phyloP scores from a whole-genome alignment of 768 basidiomycete species.

The Phaeotremella skinneri region DNA sequence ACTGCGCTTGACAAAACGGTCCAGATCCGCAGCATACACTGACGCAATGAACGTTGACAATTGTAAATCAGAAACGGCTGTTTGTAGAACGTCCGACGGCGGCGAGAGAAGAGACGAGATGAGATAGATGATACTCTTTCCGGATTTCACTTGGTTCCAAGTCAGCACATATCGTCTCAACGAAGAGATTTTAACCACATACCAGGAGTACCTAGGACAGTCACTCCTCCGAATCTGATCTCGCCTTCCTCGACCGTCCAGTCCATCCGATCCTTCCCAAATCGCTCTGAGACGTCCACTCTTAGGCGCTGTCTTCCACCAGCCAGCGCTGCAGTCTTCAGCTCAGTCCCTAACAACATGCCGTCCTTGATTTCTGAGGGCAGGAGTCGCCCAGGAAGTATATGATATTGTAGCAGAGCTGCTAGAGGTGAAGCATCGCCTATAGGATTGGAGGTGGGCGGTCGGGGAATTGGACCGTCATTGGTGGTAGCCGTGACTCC shows the following conservation, averaged over 20 bases:
- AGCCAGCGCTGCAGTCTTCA: constrained; percentile 52
- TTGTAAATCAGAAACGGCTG: constrained; percentile 75
- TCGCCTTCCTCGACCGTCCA: constrained; percentile 52
- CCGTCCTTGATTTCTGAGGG: constrained; percentile 69
- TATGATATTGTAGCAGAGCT: constrained; percentile 79
- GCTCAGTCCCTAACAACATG: constrained; percentile 73
- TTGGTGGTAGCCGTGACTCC: neutral
- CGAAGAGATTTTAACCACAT: constrained; percentile 38
- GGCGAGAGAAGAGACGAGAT: constrained; percentile 77
- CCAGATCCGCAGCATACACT: constrained; percentile 79
- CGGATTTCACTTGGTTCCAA: constrained; percentile 63
- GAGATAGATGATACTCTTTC: constrained; percentile 84
- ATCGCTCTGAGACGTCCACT: constrained; percentile 49
- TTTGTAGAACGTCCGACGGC: constrained; percentile 74
- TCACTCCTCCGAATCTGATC: constrained; percentile 79
- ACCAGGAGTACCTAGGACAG: constrained; percentile 75
- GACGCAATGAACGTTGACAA: constrained; percentile 88
- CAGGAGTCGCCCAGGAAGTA: constrained; percentile 76
- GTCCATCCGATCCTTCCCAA: constrained; percentile 21
- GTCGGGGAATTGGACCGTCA: constrained; percentile 19
- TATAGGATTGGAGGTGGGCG: constrained; percentile 60
- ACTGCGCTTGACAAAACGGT: constrained; percentile 64
- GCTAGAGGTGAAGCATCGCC: constrained; percentile 57
- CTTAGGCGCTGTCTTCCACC: constrained; percentile 54
- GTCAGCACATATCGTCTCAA: constrained; percentile 5